Base-by-base conservation (phyloP, 331 rosid genomes). In the Spiraea crenata region DNA sequence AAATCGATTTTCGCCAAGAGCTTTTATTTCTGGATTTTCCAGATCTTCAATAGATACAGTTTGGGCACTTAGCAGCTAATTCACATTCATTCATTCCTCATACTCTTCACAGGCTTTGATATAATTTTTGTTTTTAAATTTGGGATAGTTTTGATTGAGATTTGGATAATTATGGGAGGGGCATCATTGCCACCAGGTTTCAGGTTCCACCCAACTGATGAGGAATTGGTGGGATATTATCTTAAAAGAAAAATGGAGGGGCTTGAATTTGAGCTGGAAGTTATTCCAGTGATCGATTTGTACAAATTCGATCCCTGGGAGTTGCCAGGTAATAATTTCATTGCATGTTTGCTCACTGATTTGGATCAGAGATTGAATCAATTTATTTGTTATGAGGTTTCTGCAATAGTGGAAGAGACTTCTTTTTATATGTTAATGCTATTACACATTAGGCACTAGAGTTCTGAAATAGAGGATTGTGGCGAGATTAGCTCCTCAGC, bases 271-370 rank as follows among this genome's bases (percentile, higher is more conserved):
- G 98, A 93, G 84, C 93, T 93, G 35, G 93, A 90, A 79, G 97
- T 93, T 15, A 87, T 93, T 39, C 98, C 96, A 0, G 89, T 84
- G 11, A 83, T 93, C 77, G 93, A 90, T 77, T 87, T 93, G 63
- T 93, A 90, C 85, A 90, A 93, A 63, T 90, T 84, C 9, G 98
- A 93, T 49, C 98, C 98, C 2, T 93, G 98, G 97, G 96, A 93
- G 66, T 80, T 93, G 80, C 98, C 97, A 44, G 98, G 97, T 93
- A 90, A 20, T 8, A 39, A 40, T 25, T 13, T 42, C 64, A 20
- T 31, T 13, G 31, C 73, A 20, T 40, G 13, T 17, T 55, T n/a
- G 34, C 3, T 16, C n/a, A 34, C 14, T 69, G 19, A 6, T 57
- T 34, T 20, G 31, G 3, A 7, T 44, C 11, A 42, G 38, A 44